A percentile compares a stretch with the other conserved stretches of the same genome.
phyloP scores from a whole-genome alignment of 2,329 filamentous ascomycete species.

The Xylaria sp. region DNA sequence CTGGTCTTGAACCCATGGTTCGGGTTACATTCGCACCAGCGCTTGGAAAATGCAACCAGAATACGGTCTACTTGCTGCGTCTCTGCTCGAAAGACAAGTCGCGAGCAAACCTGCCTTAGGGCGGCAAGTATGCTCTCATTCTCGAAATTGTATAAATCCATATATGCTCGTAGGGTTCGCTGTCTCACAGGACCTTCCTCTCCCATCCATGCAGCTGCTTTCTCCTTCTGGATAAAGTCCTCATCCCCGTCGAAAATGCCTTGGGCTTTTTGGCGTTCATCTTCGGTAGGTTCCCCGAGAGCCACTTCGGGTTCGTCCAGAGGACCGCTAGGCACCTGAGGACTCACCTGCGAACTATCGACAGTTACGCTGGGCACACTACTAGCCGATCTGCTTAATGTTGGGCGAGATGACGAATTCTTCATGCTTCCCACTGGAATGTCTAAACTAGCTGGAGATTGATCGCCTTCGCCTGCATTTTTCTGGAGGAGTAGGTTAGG shows the following conservation, averaged over 20 bases:
- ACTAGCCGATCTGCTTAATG: conserved; percentile 58
- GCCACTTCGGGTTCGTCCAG: conserved; percentile 69
- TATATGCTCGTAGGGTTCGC: conserved; percentile 78
- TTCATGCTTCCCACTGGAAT: conserved; percentile 54
- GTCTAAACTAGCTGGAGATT: conserved; percentile 43
- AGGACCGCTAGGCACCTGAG: conserved; percentile 62
- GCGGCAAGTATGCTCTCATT: conserved; percentile 82
- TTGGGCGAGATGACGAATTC: conserved; percentile 55
- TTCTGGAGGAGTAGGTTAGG: conserved; percentile 41
- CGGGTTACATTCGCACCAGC: conserved; percentile 95
- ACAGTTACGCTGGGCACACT: conserved; percentile 40
- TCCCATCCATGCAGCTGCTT: conserved; percentile 89
- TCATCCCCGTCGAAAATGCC: conserved; percentile 88
- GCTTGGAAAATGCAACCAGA: conserved; percentile 84
- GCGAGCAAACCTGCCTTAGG: conserved; percentile 82
- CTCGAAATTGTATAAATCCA: conserved; percentile 89
- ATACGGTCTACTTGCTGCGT: conserved; percentile 98
- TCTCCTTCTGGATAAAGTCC: conserved; percentile 80
- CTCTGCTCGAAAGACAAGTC: conserved; percentile 86
- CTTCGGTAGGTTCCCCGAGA: conserved; percentile 69
- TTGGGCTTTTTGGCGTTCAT: conserved; percentile 81
- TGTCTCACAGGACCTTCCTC: conserved; percentile 72
- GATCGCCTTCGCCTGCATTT: conserved; percentile 38
- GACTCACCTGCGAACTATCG: conserved; percentile 48
- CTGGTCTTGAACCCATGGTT: conserved; percentile 91